phyloP scores from a whole-genome alignment of 1,284 basidiomycete genomes.

The Ustanciosporium gigantosporum region DNA sequence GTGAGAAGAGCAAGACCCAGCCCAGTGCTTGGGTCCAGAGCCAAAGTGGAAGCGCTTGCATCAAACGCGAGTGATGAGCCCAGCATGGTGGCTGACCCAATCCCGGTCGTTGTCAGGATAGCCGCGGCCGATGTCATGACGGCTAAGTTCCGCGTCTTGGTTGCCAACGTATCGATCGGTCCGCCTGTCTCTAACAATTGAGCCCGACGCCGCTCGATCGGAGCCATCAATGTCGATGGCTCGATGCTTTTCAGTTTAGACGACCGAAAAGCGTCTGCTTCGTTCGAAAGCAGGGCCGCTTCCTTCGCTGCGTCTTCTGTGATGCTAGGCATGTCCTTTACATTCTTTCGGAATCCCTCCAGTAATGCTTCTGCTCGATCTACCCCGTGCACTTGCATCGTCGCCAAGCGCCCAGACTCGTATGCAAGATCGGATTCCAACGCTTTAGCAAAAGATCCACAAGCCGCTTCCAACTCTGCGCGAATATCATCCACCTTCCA shows the following conservation, averaged over 20 bases:
- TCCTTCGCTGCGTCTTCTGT: conserved; percentile 10
- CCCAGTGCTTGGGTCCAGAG: conserved; percentile 50
- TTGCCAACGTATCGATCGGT: conserved; percentile 38
- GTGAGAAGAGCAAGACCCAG: conserved; percentile 53
- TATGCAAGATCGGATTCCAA: conserved; percentile 45
- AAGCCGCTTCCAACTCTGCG: conserved; percentile 41
- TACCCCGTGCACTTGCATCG: conserved; percentile 15
- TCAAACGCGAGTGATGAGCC: conserved; percentile 25
- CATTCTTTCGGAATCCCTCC: conserved; percentile 12
- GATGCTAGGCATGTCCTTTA: conserved; percentile 9
- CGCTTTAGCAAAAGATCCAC: conserved; percentile 41
- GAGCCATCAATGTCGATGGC: conserved; percentile 37
- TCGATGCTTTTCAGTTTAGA: conserved; percentile 27
- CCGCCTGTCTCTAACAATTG: conserved; percentile 40
- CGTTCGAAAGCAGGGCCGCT: conserved; percentile 32
- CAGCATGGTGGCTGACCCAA: conserved; percentile 30
- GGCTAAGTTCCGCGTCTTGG: conserved; percentile 32
- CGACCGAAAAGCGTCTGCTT: conserved; percentile 26
- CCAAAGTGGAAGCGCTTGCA: conserved; percentile 22
- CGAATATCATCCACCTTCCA: conserved; percentile 55
- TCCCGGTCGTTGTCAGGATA: conserved; percentile 22
- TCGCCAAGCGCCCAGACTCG: conserved; percentile 41
- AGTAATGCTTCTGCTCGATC: conserved; percentile 18
- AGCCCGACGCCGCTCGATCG: conserved; percentile 34
- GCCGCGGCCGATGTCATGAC: conserved; percentile 26